Evolutionary conservation across 169 alveolate genomes (phyloP), one percentile per base, ranked within the genome.

Genomic region (Neospora caninum): DNA sequence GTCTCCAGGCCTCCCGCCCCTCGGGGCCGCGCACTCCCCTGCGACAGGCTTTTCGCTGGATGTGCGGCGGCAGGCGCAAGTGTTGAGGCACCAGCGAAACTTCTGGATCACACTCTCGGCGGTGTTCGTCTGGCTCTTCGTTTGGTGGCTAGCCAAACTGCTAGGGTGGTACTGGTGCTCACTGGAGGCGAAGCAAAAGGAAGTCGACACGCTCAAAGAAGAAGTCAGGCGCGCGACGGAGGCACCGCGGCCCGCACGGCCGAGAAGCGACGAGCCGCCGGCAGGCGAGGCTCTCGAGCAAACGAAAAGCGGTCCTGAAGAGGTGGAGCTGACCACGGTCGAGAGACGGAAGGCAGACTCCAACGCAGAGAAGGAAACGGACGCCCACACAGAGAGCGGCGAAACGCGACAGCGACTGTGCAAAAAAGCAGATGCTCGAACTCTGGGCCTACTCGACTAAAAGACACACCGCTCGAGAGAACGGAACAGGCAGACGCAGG

Each of bases 101-200:
- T 82, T 82, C 64, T 82, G 89, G 89, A 82, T 82, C 1, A 82
- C 89, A 0, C 89, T 82, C 34, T 82, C 67, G 36, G 89, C 89
- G 22, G 89, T 42, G 10, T 82, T 82, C 67, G 25, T 82, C n/a
- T 82, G 89, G 89, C 89, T 82, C 42, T 82, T 82, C 39, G 89
- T 82, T 13, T 82, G 89, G 67, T 39, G 58, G 58, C 69, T 42
- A 0, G 89, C 89, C 25, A 41, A 41, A 20, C 64, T 82, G n/a
- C 54, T 82, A 20, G 67, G 64, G 41, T 82, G 67, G 89, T 82
- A 82, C 64, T 82, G 89, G 89, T 0, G 67, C 45, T 20, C 88
- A 25, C 43, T 80, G 27, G 88, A 10, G 88, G 34, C 27, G 88
- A 80, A 80, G 88, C 58, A 80, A 45, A 41, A 20, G 25, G 89